Evolutionary conservation across 257 asterid genomes (phyloP), one percentile per base, ranked within the genome.

Genomic region (Lantana camara): DNA sequence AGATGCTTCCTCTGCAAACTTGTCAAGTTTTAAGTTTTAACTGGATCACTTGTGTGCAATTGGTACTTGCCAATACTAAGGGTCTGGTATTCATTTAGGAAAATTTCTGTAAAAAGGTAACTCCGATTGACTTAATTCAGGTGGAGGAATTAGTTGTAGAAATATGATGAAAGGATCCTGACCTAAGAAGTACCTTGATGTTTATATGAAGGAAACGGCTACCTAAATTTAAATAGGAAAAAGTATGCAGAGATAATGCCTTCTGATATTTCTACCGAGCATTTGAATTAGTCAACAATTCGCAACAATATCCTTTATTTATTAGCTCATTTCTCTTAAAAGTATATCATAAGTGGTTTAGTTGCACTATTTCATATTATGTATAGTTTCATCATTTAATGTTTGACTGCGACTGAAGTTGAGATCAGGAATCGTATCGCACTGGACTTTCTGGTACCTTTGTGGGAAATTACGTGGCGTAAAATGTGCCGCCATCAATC

Each of bases 381-480:
- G 68, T 71, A 67, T 60, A 40, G 57, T 54, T 41, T 60, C 68
- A 68, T 74, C 66, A 73, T 77, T 75, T 48, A 50, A 61, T 72
- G 34, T 48, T 81, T 77, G 87, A 77, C 87, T 58, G 30, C 13
- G 14, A 48, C 40, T 48, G 62, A 71, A 75, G 60, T 24, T 60
- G 44, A 46, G 75, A 57, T 66, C 41, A 69, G 45, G 38, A 48
- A 47, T 57, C 35, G 35, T 57, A 49, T 63, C 21, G 70, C 73
- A 65, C 45, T 68, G 73, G 73, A 77, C 72, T 75, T 73, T 60
- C 66, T 60, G 63, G 60, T 48, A 51, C 68, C 71, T 48, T 72
- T 73, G 84, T 78, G 82, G 80, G 49, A 66, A 60, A 55, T 51
- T 60, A 76, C 67, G 79, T 76, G 82, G 73, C 80, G 47, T 56